Percentiles rank a stretch among this genome's conserved stretches.
These are phyloP conservation scores for Arthroderma sp. DNA, from an alignment of 2,329 filamentous ascomycete species.

Conservation along the genomic window DNA sequence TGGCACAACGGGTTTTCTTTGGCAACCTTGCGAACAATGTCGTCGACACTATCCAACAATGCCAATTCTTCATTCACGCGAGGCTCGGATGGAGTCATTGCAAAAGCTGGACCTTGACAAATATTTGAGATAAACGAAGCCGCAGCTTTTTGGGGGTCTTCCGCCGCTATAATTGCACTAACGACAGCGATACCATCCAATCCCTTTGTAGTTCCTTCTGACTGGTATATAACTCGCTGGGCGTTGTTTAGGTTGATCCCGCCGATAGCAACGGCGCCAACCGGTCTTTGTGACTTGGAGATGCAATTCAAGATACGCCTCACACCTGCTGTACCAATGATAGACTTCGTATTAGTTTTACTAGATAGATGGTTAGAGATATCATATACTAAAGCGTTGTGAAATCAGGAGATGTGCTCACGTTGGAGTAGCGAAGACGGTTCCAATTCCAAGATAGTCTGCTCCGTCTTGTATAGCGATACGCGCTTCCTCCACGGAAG, in stretches of 20 bases:
- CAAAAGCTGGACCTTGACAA: constrained; percentile 24
- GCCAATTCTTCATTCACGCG: constrained; percentile 16
- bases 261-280: constrained; percentile 63
- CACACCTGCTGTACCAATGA: constrained; percentile 62
- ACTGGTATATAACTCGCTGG: constrained; percentile 61
- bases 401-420: constrained; percentile 28
- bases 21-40: constrained; percentile 49
- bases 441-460: constrained; percentile 82
- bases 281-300: constrained; percentile 27
- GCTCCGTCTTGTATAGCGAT: constrained; percentile 62
- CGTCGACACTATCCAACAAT: constrained; percentile 25
- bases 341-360: constrained; percentile 74
- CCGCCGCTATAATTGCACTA: constrained; percentile 68
- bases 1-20: constrained; percentile 62
- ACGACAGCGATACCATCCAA: constrained; percentile 80
- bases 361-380: constrained; percentile 29
- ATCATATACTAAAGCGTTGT: not conserved
- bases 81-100: constrained; percentile 18
- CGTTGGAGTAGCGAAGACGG: constrained; percentile 75
- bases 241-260: constrained; percentile 70
- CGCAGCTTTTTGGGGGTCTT: constrained; percentile 53
- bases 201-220: constrained; percentile 40
- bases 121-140: constrained; percentile 46
- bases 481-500: constrained; percentile 57
- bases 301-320: constrained; percentile 53